Evolutionary conservation across 2,329 filamentous ascomycete species (phyloP), one percentile per base, ranked within the genome.

Genomic region (Paecilomyces dactylethromorphus): DNA sequence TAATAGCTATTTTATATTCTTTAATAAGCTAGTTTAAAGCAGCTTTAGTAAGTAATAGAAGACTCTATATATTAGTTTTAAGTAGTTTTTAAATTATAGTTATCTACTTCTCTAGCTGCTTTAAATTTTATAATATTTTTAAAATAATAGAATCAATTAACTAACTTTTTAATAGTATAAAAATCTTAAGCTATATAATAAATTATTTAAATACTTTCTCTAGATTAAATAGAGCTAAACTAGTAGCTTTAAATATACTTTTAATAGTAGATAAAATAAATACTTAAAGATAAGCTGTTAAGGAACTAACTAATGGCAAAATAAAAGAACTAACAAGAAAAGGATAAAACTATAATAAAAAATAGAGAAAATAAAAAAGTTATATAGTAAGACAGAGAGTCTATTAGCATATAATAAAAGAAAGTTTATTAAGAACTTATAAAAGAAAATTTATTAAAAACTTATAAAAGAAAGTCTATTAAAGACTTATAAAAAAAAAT

Each of bases 221-320:
- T 63, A 66, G 67, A 62, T 74, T 55, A 53, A 67, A 65, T 61
- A 66, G 71, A 56, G 71, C 61, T 61, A 76, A 62, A 22, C 72
- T 62, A 65, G 70, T 67, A 60, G 64, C 67, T 65, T 60, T 54
- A 63, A 74, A 74, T 57, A 63, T 63, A 68, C 57, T 59, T 54
- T 62, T 49, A 33, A 69, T 67, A 53, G 13, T 49, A 7, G 8
- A 7, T 15, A 13, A 21, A 49, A 13, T 49, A 49, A 49, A 49
- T 49, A 6, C 39, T 13, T 49, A 1, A 5, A 21, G 5, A 49
- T 15, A 15, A 49, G 39, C 39, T n/a, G n/a, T n/a, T n/a, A n/a
- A n/a, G n/a, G n/a, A n/a, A n/a, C n/a, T n/a, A n/a, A n/a, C n/a
- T n/a, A n/a, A n/a, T n/a, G n/a, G n/a, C n/a, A n/a, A n/a, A n/a